Base-by-base conservation (phyloP, 2,329 filamentous ascomycete genomes). In the Cladosporium sp. region DNA sequence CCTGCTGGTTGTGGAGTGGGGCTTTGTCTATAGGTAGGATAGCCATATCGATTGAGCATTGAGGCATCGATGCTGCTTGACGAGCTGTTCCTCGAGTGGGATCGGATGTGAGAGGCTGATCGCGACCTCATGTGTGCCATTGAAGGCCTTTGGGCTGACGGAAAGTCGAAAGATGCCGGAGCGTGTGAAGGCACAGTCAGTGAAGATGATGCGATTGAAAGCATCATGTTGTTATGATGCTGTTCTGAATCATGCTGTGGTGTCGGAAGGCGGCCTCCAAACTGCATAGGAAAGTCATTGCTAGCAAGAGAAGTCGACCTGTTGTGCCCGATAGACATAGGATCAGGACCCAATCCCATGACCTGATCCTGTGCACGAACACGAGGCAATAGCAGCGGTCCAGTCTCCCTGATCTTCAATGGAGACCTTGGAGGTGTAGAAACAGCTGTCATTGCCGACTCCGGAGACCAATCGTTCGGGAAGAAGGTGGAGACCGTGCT, bases 21-120 rank as follows among this genome's bases (percentile, higher is more conserved):
- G 59, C 43, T 70, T 57, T 59, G 73, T 64, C 52, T 75, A 70
- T 93, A 95, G 40, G 86, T 87, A n/a, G 89, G 85, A 71, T 88
- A 94, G 53, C 84, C 85, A 69, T 84, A 92, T 57, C 83, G 83
- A 40, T 56, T 60, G 7, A 67, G 60, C 52, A 62, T 58, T 16
- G 56, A 57, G 1, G 60, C 62, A 59, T 67, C 64, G 33, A 67
- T 62, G 54, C 60, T 66, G 33, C 60, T 57, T 11, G 58, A 58
- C 2, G 64, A 66, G 40, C 53, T 54, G 45, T 63, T 62, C 7
- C 64, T 62, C 12, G 62, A 60, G 47, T 67, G 64, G 3, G 59
- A 51, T 5, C 54, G 56, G 4, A 64, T 54, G 33, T 59, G 57
- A 2, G 58, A 60, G 7, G 62, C 51, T 4, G 62, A 62, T 29